Evolutionary conservation across 495 filamentous ascomycete species (phyloP), one percentile per base, ranked within the genome.

Genomic region (Cercophora newfieldiana): DNA sequence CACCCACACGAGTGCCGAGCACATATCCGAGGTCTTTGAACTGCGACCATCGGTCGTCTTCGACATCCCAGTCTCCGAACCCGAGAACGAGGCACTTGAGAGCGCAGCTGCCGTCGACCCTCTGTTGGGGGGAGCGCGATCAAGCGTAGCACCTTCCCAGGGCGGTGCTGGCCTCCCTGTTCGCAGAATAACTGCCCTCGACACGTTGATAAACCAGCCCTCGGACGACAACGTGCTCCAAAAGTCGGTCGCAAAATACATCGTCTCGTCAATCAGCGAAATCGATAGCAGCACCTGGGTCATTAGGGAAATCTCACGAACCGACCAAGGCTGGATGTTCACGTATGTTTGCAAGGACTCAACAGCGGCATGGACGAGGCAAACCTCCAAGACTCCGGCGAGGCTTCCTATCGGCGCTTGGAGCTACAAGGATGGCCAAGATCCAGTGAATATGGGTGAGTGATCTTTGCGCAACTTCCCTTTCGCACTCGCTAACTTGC

Each of bases 281-380:
- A 64, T 80, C 6, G 80, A 84, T 50, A 67, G 69, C 2, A 82
- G 81, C 68, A 72, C 64, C 22, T 84, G 81, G 81, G 65, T 64
- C 4, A 72, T 80, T 49, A 75, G 79, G 7, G 63, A 76, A 21
- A 73, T 81, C 25, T 76, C 78, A 18, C 71, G 73, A 37, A 72
- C 48, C 24, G 70, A 79, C 25, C 78, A 80, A 51, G 78, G 79
- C 19, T 84, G 81, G 81, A 77, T 72, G 5, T 83, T 84, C 57
- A 77, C 72, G 16, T 82, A 82, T 63, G 74, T 78, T 50, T 84
- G 81, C 74, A 79, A 78, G 68, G 78, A 78, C 68, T 84, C 81
- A n/a, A 67, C 77, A 51, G 72, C 77, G 68, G 73, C 74, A 18
- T 84, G 81, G 81, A 72, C 65, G 54, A 80, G 78, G n/a, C 76